Evolutionary conservation across 257 asterid species (phyloP).

Genomic region (Misopates orontium): DNA sequence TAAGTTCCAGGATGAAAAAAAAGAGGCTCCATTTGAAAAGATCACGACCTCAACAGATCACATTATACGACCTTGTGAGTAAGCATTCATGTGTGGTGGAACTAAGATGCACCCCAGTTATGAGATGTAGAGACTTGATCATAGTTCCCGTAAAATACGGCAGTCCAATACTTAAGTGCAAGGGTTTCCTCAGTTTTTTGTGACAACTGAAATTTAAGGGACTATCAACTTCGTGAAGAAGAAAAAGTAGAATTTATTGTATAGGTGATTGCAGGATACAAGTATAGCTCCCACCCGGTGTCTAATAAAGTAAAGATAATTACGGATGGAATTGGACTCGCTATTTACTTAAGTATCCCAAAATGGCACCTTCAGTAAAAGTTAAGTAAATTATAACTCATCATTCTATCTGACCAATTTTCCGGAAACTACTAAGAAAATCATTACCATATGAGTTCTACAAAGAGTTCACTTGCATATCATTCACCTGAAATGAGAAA

Average conservation of each 20-base stretch:
- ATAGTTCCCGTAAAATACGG: too few relatives aligned
- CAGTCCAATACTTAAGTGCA: too few relatives aligned
- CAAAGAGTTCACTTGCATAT: too few relatives aligned
- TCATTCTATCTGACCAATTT: not conserved
- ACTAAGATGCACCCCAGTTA: too few relatives aligned
- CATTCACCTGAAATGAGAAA: too few relatives aligned
- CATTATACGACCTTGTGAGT: not conserved
- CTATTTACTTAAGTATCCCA: not conserved
- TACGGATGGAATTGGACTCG: not conserved
- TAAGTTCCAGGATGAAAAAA: constrained; percentile 4
- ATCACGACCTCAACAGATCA: not conserved
- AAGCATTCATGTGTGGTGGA: not conserved
- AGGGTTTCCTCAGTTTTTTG: not conserved
- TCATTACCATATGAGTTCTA: too few relatives aligned
- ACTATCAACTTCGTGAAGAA: not conserved
- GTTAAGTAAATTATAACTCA: not conserved
- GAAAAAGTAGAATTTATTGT: not conserved
- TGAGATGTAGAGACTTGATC: too few relatives aligned
- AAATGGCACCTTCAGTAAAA: not conserved
- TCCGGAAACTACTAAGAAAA: too few relatives aligned
- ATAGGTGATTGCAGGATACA: not conserved
- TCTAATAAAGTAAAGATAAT: not conserved
- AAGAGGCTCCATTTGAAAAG: not conserved
- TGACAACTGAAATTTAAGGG: not conserved
- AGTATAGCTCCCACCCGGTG: not conserved